Conservation (phyloP, 2,329 filamentous ascomycete species). For the Fusarium sp. region DNA sequence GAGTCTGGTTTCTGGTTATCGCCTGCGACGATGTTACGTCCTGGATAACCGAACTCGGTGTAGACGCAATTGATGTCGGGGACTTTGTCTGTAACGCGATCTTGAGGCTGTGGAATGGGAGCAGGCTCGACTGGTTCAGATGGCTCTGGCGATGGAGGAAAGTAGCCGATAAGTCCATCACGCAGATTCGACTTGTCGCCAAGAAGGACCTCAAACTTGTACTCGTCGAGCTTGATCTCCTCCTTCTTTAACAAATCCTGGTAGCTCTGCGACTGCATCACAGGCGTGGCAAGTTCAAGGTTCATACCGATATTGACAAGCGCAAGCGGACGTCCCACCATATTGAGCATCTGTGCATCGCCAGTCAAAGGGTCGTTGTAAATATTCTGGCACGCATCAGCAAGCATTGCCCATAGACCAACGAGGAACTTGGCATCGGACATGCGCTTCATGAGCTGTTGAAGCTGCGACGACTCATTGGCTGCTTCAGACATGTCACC, state of each 20-base stretch:
- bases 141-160: background rate
- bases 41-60: background rate
- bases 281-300: background rate
- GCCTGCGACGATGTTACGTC: background rate
- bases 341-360: background rate
- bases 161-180: background rate
- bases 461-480: background rate
- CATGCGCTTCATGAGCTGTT: background rate
- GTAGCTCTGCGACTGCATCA: background rate
- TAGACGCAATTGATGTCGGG: background rate
- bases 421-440: background rate
- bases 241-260: background rate
- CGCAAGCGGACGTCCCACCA: background rate
- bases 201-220: background rate
- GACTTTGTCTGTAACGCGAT: background rate
- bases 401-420: background rate
- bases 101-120: background rate
- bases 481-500: background rate
- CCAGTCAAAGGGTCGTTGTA: background rate
- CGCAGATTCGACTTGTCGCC: background rate
- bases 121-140: fast-evolving
- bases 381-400: background rate
- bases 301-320: background rate
- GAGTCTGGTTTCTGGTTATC: background rate
- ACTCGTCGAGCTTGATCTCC: background rate